Percentiles rank a stretch among this genome's conserved stretches.
Conservation (phyloP, 257 asterid genomes). For the Capsicum pubescens region DNA sequence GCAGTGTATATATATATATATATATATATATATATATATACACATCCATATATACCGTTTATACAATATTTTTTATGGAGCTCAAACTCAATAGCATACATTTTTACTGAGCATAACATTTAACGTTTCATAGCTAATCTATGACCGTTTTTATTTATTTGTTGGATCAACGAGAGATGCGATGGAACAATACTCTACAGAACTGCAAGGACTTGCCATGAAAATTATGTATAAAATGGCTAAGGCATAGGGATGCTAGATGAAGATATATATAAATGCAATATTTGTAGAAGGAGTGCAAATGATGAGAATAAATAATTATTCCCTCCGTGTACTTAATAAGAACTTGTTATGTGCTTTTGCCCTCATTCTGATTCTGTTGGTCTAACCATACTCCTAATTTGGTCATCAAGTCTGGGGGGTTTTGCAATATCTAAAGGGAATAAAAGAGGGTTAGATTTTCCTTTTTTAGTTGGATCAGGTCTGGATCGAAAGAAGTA, state of each 20-base stretch:
- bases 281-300: constrained; percentile 45
- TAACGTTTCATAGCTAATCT: too few species aligned
- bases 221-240: constrained; percentile 48
- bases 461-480: too few species aligned
- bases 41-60: too few species aligned
- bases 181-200: constrained; percentile 49
- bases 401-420: too few species aligned
- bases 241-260: constrained; percentile 16
- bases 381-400: constrained; percentile 45
- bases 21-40: too few species aligned
- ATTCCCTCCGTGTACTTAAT: constrained; percentile 59
- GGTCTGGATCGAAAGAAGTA: too few species aligned
- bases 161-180: constrained; percentile 42
- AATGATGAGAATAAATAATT: constrained; percentile 58
- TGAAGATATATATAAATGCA: not conserved
- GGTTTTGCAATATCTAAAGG: too few species aligned
- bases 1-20: too few species aligned
- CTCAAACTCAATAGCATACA: too few species aligned
- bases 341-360: constrained; percentile 56
- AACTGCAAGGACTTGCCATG: constrained; percentile 42
- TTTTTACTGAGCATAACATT: too few species aligned
- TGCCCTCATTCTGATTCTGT: constrained; percentile 50
- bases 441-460: too few species aligned
- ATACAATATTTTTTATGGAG: too few species aligned
- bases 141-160: not conserved